Conservation (phyloP, 1,139 yeast species). For the Saccharomyces hybrid region DNA sequence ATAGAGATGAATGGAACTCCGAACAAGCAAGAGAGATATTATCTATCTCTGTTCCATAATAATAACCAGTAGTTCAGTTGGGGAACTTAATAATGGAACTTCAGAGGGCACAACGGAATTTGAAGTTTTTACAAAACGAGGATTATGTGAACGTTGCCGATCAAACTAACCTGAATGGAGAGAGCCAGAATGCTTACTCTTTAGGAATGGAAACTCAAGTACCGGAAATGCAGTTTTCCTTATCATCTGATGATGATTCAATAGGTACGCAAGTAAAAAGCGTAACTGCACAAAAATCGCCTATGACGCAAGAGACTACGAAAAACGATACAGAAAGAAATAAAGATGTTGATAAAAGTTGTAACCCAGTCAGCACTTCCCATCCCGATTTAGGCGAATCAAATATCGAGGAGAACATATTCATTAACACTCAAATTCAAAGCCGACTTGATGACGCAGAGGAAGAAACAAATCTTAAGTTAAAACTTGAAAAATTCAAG, state of each 20-base stretch:
- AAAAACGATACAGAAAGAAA: not conserved
- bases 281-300: not conserved
- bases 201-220: not conserved
- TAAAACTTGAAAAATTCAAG: slow-evolving; percentile 17
- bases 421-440: slow-evolving; percentile 30
- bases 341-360: not conserved
- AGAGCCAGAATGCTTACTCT: not conserved
- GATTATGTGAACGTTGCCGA: not conserved
- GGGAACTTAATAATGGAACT: slow-evolving; percentile 7
- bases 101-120: slow-evolving; percentile 10
- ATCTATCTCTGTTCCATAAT: not conserved
- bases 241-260: slow-evolving; percentile 4
- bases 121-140: slow-evolving; percentile 1
- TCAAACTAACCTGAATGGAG: not conserved
- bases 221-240: not conserved
- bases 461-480: slow-evolving; percentile 12
- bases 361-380: not conserved
- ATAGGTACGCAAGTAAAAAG: slow-evolving; percentile 1
- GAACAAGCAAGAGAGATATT: not conserved
- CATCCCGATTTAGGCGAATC: not conserved
- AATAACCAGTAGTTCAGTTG: not conserved
- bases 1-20: not conserved
- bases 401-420: slow-evolving; percentile 9
- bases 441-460: slow-evolving; percentile 25
- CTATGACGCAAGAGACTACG: not conserved